phyloP scores from a whole-genome alignment of 2,329 filamentous ascomycete genomes.

The Aureobasidium namibiae region DNA sequence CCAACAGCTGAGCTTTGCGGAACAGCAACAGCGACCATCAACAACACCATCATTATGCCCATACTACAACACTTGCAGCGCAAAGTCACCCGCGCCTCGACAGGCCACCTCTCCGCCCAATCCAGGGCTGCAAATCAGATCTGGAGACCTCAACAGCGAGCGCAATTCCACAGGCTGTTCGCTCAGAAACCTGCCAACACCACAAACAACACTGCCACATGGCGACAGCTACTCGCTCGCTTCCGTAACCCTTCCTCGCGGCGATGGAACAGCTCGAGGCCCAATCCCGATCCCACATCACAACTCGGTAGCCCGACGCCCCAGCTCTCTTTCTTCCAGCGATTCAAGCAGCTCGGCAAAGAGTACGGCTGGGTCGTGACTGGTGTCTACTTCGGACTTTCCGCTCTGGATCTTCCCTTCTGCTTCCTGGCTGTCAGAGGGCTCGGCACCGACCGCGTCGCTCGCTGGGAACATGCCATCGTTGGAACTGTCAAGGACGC shows the following conservation, averaged over 20 bases:
- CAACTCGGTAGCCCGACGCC: slow-evolving; percentile 22
- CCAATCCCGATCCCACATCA: slow-evolving; percentile 27
- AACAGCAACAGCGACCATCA: not conserved
- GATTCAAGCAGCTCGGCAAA: slow-evolving; percentile 72
- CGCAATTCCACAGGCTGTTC: not conserved
- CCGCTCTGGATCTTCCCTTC: slow-evolving; percentile 84
- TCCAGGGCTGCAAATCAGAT: not conserved
- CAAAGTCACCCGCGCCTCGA: not conserved
- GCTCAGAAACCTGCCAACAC: not conserved
- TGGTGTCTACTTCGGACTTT: slow-evolving; percentile 80
- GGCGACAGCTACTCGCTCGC: not conserved
- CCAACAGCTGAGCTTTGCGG: slow-evolving; percentile 4
- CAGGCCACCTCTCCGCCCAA: not conserved
- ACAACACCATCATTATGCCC: not conserved
- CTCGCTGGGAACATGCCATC: slow-evolving; percentile 61
- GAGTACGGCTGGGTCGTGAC: slow-evolving; percentile 93
- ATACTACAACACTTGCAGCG: not conserved
- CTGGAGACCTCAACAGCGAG: not conserved
- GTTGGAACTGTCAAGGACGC: slow-evolving; percentile 51
- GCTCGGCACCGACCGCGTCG: slow-evolving; percentile 79
- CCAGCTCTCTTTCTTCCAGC: slow-evolving; percentile 43
- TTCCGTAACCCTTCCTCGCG: not conserved
- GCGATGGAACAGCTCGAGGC: slow-evolving; percentile 31
- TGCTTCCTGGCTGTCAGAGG: slow-evolving; percentile 82
- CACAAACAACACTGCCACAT: not conserved